Evolutionary conservation across 768 basidiomycete species (phyloP).

Genomic region (Lactarius indigo): DNA sequence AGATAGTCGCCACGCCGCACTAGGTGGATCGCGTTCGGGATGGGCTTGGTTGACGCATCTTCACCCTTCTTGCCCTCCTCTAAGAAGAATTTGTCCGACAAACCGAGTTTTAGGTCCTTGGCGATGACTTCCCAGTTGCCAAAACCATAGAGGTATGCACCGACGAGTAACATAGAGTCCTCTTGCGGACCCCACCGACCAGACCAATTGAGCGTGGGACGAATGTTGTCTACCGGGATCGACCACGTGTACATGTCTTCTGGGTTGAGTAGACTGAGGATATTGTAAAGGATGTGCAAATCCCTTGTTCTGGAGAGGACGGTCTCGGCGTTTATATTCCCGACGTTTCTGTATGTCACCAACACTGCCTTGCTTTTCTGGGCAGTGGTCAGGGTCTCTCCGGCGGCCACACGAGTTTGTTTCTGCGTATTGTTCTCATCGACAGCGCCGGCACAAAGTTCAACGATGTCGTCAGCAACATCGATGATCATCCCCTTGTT

Average conservation of each 20-base stretch:
- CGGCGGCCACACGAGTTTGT: conserved; percentile 67
- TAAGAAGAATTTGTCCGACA: conserved; percentile 94
- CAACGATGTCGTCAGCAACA: conserved; percentile 89
- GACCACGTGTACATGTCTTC: conserved; percentile 79
- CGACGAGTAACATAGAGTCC: conserved; percentile 92
- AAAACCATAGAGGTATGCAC: conserved; percentile 90
- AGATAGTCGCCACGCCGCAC: conserved; percentile 97
- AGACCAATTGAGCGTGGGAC: conserved; percentile 94
- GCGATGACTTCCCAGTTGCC: conserved; percentile 96
- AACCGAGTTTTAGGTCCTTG: conserved; percentile 77
- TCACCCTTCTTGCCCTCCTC: conserved; percentile 96
- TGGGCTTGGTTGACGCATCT: conserved; percentile 78
- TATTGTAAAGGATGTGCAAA: conserved; percentile 80
- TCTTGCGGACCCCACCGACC: conserved; percentile 92
- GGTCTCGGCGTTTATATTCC: conserved; percentile 97
- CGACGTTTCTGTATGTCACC: conserved; percentile 83
- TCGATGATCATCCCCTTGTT: conserved; percentile 90
- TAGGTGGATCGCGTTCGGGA: conserved; percentile 97
- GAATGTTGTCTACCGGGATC: conserved; percentile 89
- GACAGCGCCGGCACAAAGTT: conserved; percentile 78
- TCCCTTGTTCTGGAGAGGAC: conserved; percentile 87
- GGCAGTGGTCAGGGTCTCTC: conserved; percentile 86
- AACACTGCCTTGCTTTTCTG: conserved; percentile 98
- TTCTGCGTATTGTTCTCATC: conserved; percentile 82
- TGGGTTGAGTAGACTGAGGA: conserved; percentile 56